phyloP scores from a whole-genome alignment of 1,139 yeast species.

The Taphrina pruni region DNA sequence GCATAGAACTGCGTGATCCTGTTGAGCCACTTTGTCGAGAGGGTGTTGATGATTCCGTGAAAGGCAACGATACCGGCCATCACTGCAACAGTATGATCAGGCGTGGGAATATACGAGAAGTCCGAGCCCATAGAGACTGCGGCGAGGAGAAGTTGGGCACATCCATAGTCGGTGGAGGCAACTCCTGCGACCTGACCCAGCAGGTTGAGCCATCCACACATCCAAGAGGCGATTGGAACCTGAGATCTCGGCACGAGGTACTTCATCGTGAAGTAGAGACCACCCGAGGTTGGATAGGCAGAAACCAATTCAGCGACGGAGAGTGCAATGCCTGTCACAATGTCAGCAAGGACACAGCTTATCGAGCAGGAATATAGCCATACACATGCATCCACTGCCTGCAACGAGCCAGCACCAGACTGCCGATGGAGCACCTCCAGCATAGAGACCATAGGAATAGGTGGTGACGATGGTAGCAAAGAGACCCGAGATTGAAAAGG shows the following conservation, averaged over 20 bases:
- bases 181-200: slow-evolving; percentile 58
- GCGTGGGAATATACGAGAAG: slow-evolving; percentile 54
- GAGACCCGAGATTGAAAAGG: slow-evolving; percentile 73
- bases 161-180: slow-evolving; percentile 52
- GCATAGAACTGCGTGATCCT: slow-evolving; percentile 56
- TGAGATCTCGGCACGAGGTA: slow-evolving; percentile 50
- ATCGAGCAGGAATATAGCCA: slow-evolving; percentile 56
- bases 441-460: slow-evolving; percentile 48
- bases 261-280: slow-evolving; percentile 55
- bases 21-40: slow-evolving; percentile 56
- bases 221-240: slow-evolving; percentile 54
- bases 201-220: slow-evolving; percentile 58
- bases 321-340: slow-evolving; percentile 54
- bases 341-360: not conserved
- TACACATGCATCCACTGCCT: slow-evolving; percentile 50
- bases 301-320: slow-evolving; percentile 69
- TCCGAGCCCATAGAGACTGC: slow-evolving; percentile 56
- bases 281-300: slow-evolving; percentile 74
- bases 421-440: slow-evolving; percentile 42
- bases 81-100: slow-evolving; percentile 56
- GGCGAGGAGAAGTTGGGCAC: slow-evolving; percentile 55
- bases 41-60: slow-evolving; percentile 56
- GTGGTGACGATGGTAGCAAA: slow-evolving; percentile 66
- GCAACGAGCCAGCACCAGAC: slow-evolving; percentile 43
- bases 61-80: slow-evolving; percentile 55